Conservation (phyloP, 768 basidiomycete species). For the Trametes maxima region DNA sequence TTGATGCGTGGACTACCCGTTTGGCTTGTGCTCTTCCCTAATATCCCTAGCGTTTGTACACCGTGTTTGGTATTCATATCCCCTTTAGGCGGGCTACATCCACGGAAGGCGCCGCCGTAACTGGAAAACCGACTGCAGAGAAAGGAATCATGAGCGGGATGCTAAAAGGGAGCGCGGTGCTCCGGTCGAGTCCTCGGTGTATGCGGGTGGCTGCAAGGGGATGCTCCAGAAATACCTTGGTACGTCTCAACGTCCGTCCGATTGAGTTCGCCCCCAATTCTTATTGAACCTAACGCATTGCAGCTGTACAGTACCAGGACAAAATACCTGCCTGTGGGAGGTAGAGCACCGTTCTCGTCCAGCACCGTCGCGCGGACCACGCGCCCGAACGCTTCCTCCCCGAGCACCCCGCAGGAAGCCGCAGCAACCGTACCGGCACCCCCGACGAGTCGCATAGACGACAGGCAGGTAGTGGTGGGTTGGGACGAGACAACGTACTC, state of each 20-base stretch:
- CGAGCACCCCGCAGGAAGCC: not conserved
- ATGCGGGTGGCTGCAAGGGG: not conserved
- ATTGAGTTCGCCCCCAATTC: no score
- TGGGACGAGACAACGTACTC: conserved; percentile 78
- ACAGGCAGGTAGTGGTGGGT: conserved; percentile 62
- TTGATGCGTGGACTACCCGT: not conserved
- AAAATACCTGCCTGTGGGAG: not conserved
- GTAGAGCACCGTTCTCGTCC: not conserved
- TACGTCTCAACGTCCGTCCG: not conserved
- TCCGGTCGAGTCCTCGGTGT: not conserved
- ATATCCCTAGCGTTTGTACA: not conserved
- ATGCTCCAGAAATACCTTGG: conserved; percentile 1
- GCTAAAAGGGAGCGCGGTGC: not conserved
- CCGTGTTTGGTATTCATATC: not conserved
- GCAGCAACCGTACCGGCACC: not conserved
- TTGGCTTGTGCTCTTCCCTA: not conserved
- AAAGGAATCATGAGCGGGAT: not conserved
- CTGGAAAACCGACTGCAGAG: no score
- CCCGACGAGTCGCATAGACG: conserved; percentile 50
- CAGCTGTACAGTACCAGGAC: no score
- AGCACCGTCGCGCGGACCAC: not conserved
- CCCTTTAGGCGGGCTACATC: not conserved
- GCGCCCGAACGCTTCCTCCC: not conserved
- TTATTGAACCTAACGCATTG: no score
- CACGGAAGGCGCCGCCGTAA: not conserved